A percentile compares a stretch with the other conserved stretches of the same genome.
phyloP scores from a whole-genome alignment of 1,284 basidiomycete species.

The Melampsora larici-populina region DNA sequence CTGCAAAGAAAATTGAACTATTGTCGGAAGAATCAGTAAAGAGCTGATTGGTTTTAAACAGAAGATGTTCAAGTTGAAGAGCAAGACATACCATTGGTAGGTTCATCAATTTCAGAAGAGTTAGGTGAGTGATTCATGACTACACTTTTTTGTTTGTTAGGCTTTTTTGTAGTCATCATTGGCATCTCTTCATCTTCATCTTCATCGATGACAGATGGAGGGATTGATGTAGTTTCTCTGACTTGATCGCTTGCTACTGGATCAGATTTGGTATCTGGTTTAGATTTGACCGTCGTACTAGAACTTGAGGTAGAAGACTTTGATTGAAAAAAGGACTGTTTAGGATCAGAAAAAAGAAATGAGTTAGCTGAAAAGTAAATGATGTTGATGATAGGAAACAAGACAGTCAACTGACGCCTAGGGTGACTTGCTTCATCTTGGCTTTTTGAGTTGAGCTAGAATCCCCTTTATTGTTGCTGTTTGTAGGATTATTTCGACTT shows the following conservation, averaged over 20 bases:
- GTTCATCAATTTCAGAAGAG: constrained; percentile 1
- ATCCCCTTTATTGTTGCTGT: too few species aligned
- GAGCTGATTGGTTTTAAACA: too few species aligned
- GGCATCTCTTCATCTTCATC: background rate
- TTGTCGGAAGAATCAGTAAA: too few species aligned
- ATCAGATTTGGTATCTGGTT: background rate
- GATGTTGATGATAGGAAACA: background rate
- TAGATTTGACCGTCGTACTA: background rate
- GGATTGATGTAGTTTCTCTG: background rate
- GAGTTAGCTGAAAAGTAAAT: background rate
- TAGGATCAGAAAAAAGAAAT: background rate
- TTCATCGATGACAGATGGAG: background rate
- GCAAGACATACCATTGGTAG: background rate
- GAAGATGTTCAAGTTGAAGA: background rate
- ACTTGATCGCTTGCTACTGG: background rate
- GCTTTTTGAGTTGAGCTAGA: background rate
- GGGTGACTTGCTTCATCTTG: constrained; percentile 27
- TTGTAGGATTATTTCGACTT: too few species aligned
- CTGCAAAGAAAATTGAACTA: too few species aligned
- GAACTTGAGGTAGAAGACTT: background rate
- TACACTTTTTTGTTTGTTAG: background rate
- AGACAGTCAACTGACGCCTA: constrained; percentile 15
- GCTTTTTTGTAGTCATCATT: background rate
- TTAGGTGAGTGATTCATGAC: background rate
- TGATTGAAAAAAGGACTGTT: background rate